Conservation (phyloP, 2,329 filamentous ascomycete species). For the Ceratocystis cacaofunesta region DNA sequence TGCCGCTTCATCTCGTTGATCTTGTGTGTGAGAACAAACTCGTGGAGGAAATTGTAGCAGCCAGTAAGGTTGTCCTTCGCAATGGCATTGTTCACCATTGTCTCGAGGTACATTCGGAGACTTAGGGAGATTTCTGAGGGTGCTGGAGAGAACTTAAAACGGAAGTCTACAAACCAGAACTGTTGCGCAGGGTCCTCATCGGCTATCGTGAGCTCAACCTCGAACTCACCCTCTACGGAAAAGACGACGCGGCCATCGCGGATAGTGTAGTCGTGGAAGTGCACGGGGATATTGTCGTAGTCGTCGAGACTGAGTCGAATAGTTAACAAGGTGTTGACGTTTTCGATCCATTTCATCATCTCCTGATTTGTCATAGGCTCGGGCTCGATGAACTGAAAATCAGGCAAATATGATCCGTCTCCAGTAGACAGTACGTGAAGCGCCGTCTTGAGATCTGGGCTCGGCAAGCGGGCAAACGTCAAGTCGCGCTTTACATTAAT, state of each 20-base stretch:
- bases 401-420: conserved; percentile 62
- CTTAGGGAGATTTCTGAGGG: conserved; percentile 44
- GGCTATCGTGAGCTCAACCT: conserved; percentile 81
- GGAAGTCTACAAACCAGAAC: conserved; percentile 88
- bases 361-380: conserved; percentile 56
- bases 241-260: conserved; percentile 84
- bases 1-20: conserved; percentile 70
- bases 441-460: conserved; percentile 82
- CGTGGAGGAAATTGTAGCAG: conserved; percentile 77
- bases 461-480: conserved; percentile 59
- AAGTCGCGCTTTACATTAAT: conserved; percentile 61
- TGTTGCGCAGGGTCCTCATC: conserved; percentile 71
- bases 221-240: conserved; percentile 67
- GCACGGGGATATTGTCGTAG: conserved; percentile 55
- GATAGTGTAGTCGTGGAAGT: conserved; percentile 65
- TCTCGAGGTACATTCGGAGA: conserved; percentile 53
- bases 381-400: conserved; percentile 64
- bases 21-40: conserved; percentile 79
- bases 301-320: conserved; percentile 77
- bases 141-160: conserved; percentile 64
- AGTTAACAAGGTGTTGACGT: conserved; percentile 70
- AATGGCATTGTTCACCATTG: conserved; percentile 56
- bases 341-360: conserved; percentile 58
- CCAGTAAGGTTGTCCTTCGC: conserved; percentile 55
- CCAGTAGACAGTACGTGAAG: conserved; percentile 71